phyloP scores from a whole-genome alignment of 129 eudicot genomes.

The Arctium minus region DNA sequence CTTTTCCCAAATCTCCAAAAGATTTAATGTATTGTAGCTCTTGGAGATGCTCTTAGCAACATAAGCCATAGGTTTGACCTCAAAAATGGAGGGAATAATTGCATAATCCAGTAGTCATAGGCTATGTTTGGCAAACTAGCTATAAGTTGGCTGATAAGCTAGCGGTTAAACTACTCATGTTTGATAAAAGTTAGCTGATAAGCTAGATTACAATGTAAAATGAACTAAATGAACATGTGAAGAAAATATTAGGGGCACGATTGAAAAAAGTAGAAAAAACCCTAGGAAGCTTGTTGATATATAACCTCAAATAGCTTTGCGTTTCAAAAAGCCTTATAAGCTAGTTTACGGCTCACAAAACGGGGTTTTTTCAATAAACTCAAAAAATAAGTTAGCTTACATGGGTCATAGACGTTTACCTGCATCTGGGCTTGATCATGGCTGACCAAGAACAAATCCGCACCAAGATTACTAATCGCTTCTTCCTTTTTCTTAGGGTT shows the following conservation, averaged over 20 bases:
- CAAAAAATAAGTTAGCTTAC: neutral
- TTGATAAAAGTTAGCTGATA: no score
- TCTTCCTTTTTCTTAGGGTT: slow-evolving; percentile 41
- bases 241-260: no score
- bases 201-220: neutral
- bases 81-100: neutral
- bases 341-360: neutral
- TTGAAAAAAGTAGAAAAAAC: neutral
- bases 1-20: no score
- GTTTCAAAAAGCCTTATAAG: neutral
- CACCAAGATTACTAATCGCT: slow-evolving; percentile 46
- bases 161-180: no score
- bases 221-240: no score
- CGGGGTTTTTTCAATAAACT: neutral
- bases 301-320: neutral
- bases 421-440: slow-evolving; percentile 45
- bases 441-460: slow-evolving; percentile 53
- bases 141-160: no score
- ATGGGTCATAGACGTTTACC: slow-evolving; percentile 16
- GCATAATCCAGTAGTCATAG: neutral
- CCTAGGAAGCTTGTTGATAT: neutral
- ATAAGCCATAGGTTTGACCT: no score
- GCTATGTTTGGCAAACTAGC: neutral
- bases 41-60: no score
- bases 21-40: no score